Evolutionary conservation across 768 basidiomycete species (phyloP).

Genomic region (Solioccasus polychromus): DNA sequence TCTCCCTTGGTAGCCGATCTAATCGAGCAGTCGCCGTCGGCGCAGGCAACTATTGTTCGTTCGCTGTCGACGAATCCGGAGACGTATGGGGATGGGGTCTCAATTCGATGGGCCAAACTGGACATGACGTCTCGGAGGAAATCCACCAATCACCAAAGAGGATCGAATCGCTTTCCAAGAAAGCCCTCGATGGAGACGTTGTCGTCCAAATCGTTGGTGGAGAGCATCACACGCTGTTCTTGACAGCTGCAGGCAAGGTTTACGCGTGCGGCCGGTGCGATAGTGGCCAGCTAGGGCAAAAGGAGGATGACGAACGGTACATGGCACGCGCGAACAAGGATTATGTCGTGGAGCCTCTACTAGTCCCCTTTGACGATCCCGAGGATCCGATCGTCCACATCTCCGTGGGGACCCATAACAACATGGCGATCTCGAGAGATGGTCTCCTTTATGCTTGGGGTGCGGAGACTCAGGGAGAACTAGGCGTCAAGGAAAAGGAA

Average conservation of each 20-base stretch:
- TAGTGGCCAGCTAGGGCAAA: slow-evolving; percentile 76
- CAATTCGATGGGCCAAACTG: slow-evolving; percentile 85
- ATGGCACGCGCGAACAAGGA: slow-evolving; percentile 52
- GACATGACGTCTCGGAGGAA: slow-evolving; percentile 50
- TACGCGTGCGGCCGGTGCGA: slow-evolving; percentile 86
- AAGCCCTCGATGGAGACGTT: slow-evolving; percentile 54
- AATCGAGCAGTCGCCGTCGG: slow-evolving; percentile 71
- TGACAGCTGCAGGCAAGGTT: slow-evolving; percentile 78
- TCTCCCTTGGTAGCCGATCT: slow-evolving; percentile 67
- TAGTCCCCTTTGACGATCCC: slow-evolving; percentile 59
- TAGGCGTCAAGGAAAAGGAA: slow-evolving; percentile 62
- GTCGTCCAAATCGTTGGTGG: slow-evolving; percentile 79
- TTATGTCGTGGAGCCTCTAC: slow-evolving; percentile 63
- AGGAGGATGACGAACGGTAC: slow-evolving; percentile 65
- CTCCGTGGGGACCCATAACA: slow-evolving; percentile 69
- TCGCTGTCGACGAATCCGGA: slow-evolving; percentile 82
- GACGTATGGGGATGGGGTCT: slow-evolving; percentile 95
- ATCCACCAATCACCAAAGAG: slow-evolving; percentile 63
- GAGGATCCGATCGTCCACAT: slow-evolving; percentile 65
- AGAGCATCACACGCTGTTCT: slow-evolving; percentile 88
- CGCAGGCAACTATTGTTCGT: slow-evolving; percentile 83
- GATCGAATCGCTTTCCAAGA: slow-evolving; percentile 61
- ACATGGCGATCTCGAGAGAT: slow-evolving; percentile 61
- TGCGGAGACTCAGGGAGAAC: slow-evolving; percentile 72
- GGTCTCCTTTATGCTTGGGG: slow-evolving; percentile 79